Percentiles rank a stretch among this genome's conserved stretches.
Evolutionary conservation across 257 asterid species (phyloP).

Genomic region (Eucommia ulmoides): DNA sequence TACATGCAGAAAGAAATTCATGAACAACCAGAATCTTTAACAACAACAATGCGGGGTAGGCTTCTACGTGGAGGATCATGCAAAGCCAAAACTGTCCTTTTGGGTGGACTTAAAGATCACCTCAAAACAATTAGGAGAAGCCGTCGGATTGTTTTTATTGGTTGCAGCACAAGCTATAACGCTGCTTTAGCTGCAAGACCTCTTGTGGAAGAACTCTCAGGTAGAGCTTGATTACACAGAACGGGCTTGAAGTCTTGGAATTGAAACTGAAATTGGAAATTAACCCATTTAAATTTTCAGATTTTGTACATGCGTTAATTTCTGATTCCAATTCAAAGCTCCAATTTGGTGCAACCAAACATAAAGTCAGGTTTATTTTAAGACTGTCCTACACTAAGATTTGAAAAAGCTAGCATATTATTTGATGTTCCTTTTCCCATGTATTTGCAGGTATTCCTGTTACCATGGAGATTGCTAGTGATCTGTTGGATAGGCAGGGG

Average conservation of each 20-base stretch:
- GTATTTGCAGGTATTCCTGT: slow-evolving; percentile 77
- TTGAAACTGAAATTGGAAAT: too few species aligned
- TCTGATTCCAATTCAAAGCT: too few species aligned
- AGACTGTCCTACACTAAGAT: too few species aligned
- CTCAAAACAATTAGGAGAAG: slow-evolving; percentile 90
- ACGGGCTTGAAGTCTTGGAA: not conserved
- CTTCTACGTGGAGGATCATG: slow-evolving; percentile 87
- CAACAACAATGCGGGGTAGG: slow-evolving; percentile 95
- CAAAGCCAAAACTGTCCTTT: slow-evolving; percentile 78
- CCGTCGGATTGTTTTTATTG: slow-evolving; percentile 87
- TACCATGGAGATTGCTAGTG: slow-evolving; percentile 97
- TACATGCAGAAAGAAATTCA: slow-evolving; percentile 99
- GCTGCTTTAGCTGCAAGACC: slow-evolving; percentile 98
- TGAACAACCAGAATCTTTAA: slow-evolving; percentile 92
- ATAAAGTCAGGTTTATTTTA: too few species aligned
- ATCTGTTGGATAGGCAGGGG: slow-evolving; percentile 92
- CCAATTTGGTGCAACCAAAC: too few species aligned
- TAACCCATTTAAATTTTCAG: slow-evolving; percentile 1
- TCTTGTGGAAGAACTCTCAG: slow-evolving; percentile 92
- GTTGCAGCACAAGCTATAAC: slow-evolving; percentile 95
- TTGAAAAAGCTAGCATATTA: too few species aligned
- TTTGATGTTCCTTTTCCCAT: too few species aligned
- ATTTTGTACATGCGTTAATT: not conserved
- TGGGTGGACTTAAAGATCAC: slow-evolving; percentile 96
- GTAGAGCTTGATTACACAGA: slow-evolving; percentile 22